Conservation (phyloP, 148 eudicot species). For the Amaranthus cruentus region DNA sequence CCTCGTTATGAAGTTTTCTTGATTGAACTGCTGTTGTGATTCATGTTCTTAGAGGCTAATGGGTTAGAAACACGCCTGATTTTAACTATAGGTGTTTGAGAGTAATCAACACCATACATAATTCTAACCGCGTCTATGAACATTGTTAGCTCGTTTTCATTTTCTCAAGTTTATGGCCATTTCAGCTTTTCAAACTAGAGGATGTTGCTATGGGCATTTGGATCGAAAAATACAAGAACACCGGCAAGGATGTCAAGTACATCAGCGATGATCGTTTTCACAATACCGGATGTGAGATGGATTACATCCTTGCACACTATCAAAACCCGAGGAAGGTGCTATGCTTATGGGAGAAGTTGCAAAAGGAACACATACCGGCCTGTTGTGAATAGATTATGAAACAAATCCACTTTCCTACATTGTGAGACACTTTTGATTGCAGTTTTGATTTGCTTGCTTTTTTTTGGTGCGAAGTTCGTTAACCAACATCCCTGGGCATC, state of each 20-base stretch:
- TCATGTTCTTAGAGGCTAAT: neutral
- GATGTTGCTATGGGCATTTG: slow-evolving; percentile 72
- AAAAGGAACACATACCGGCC: slow-evolving; percentile 25
- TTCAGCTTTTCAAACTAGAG: slow-evolving; percentile 62
- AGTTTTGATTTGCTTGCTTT: too few species aligned
- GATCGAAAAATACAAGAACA: slow-evolving; percentile 40
- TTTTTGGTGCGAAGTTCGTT: too few species aligned
- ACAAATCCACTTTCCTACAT: neutral
- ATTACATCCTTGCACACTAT: slow-evolving; percentile 36
- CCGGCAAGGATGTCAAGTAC: slow-evolving; percentile 39
- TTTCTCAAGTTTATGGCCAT: neutral
- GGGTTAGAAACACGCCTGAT: neutral
- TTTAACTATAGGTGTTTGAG: neutral
- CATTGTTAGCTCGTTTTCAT: neutral
- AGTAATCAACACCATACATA: neutral
- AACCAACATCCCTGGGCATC: too few species aligned
- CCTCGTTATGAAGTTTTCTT: too few species aligned
- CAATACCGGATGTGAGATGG: slow-evolving; percentile 30
- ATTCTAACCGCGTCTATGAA: neutral
- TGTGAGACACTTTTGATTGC: too few species aligned
- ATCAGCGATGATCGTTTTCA: slow-evolving; percentile 44
- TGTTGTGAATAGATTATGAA: slow-evolving; percentile 25
- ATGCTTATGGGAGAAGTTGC: slow-evolving; percentile 39
- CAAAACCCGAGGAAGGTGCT: slow-evolving; percentile 35
- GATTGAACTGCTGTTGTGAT: too few species aligned